Percentiles rank a stretch among this genome's conserved stretches.
Conservation (phyloP, 2,329 filamentous ascomycete genomes). For the Sclerotinia nivalis region DNA sequence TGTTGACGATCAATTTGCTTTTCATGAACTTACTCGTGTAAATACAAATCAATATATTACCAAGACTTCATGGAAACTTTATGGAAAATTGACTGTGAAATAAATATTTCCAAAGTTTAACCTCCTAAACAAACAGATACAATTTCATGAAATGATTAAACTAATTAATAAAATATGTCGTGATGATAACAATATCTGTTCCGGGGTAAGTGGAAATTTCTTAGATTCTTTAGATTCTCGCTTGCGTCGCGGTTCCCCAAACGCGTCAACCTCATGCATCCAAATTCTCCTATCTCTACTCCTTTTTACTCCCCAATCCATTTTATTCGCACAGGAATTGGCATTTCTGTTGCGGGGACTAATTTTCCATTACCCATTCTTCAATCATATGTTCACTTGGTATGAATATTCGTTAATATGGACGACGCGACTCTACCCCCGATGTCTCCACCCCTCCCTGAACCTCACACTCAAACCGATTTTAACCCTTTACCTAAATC, state of each 20-base stretch:
- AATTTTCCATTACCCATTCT: background rate
- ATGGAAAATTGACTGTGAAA: background rate
- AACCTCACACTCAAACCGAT: conserved; percentile 12
- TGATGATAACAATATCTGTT: conserved; percentile 8
- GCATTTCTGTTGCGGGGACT: background rate
- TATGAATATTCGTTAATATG: conserved; percentile 31
- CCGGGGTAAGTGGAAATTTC: conserved; percentile 19
- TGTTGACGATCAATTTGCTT: conserved; percentile 12
- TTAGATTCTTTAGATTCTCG: conserved; percentile 14
- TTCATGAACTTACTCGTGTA: background rate
- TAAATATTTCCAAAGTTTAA: background rate
- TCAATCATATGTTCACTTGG: background rate
- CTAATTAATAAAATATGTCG: background rate
- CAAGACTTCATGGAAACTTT: background rate
- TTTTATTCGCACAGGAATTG: background rate
- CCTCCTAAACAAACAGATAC: background rate
- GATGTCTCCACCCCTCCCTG: conserved; percentile 28
- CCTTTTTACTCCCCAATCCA: background rate
- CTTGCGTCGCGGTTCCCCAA: conserved; percentile 25
- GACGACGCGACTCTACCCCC: conserved; percentile 40
- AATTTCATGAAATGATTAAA: background rate
- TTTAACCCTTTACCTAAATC: background rate
- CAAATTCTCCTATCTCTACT: conserved; percentile 3
- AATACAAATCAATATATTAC: background rate
- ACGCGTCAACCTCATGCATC: conserved; percentile 23